Evolutionary conservation across 2,329 filamentous ascomycete genomes (phyloP).

Genomic region (Cladorrhinum sp.): DNA sequence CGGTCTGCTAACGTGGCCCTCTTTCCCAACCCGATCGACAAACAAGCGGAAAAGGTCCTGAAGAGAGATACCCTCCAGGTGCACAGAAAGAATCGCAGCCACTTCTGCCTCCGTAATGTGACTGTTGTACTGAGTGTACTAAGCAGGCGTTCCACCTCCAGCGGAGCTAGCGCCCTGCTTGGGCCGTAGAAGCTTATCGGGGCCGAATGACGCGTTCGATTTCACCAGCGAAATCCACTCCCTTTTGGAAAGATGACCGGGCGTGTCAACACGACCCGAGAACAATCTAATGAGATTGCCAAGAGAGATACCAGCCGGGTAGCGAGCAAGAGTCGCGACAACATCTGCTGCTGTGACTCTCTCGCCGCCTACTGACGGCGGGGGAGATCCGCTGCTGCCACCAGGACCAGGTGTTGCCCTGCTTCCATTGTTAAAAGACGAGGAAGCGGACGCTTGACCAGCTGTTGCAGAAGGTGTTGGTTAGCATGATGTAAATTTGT

Average conservation of each 20-base stretch:
- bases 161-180: neutral
- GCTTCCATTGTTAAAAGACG: slow-evolving; percentile 5
- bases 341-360: slow-evolving; percentile 53
- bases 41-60: too few relatives aligned
- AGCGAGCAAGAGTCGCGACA: slow-evolving; percentile 23
- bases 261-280: slow-evolving; percentile 37
- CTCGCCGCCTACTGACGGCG: slow-evolving; percentile 43
- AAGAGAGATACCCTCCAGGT: too few relatives aligned
- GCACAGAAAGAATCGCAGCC: too few relatives aligned
- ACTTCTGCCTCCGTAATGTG: too few relatives aligned
- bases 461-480: neutral
- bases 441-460: slow-evolving; percentile 9
- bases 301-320: slow-evolving; percentile 50
- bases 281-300: slow-evolving; percentile 54
- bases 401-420: slow-evolving; percentile 12
- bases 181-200: neutral
- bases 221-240: neutral
- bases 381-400: slow-evolving; percentile 24
- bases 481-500: neutral
- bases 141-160: too few relatives aligned
- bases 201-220: neutral
- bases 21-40: too few relatives aligned
- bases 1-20: too few relatives aligned
- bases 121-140: too few relatives aligned
- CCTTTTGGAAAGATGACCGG: neutral